phyloP scores from a whole-genome alignment of 2,329 filamentous ascomycete genomes.

The Fusarium subtropicale region DNA sequence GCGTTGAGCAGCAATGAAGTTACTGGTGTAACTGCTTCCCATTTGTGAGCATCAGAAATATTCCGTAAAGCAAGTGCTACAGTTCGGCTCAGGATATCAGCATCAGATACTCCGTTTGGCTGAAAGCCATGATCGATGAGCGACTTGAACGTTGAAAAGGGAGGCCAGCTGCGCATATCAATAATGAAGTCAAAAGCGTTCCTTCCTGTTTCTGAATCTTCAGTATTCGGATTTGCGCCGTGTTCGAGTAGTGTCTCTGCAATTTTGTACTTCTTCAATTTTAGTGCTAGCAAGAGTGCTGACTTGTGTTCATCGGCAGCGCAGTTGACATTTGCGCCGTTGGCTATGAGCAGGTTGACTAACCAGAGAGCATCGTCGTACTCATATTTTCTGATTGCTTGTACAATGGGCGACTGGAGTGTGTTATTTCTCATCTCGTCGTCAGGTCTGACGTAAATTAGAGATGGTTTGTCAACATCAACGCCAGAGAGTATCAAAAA shows the following conservation, averaged over 20 bases:
- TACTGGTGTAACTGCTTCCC: accelerated
- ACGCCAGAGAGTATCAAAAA: not conserved
- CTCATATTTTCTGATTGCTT: not conserved
- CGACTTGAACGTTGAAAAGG: not conserved
- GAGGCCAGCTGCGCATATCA: not conserved
- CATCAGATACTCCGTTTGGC: not conserved
- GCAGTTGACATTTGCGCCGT: not conserved
- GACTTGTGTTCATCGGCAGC: not conserved
- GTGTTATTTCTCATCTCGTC: no score
- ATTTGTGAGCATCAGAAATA: no score
- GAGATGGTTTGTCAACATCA: not conserved
- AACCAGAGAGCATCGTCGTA: not conserved
- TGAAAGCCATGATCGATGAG: not conserved
- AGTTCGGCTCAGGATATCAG: no score
- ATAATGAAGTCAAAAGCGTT: not conserved
- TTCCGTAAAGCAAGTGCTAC: no score
- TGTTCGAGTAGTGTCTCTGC: not conserved
- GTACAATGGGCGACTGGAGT: not conserved
- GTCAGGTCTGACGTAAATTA: no score
- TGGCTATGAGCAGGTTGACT: not conserved
- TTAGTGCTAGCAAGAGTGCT: not conserved
- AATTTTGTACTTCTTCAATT: accelerated
- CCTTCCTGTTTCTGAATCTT: not conserved
- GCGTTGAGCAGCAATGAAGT: not conserved
- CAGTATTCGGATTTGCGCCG: not conserved